Evolutionary conservation across 1,139 yeast genomes (phyloP), one percentile per base, ranked within the genome.

Genomic region (Candida sanyaensis): DNA sequence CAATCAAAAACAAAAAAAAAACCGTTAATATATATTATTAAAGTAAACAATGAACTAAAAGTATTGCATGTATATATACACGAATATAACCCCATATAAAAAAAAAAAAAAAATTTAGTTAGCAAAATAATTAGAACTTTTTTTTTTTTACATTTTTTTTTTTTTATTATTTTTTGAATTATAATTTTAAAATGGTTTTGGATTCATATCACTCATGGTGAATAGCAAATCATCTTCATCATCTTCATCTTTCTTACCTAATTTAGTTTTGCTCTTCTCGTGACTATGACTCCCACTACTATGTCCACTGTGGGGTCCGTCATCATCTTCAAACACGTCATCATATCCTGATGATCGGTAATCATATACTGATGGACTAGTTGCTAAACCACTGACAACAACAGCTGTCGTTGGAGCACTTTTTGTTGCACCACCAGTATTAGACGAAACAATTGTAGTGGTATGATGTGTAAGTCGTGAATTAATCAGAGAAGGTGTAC

Each of bases 161-260:
- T n/a, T n/a, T n/a, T n/a, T n/a, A n/a, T n/a, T n/a, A n/a, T n/a
- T n/a, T n/a, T 17, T 17, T 17, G 21, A 17, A 17, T 17, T 17
- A 17, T 17, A 17, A 17, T 17, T 7, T 41, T 26, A 41, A 27
- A 37, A 37, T 12, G 26, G 41, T 38, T 75, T 72, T 39, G 75
- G 61, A 51, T 86, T 84, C 93, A 88, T 88, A 60, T 89, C 96
- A 62, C 96, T 89, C 96, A 90, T 88, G 29, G 95, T 86, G 65
- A 90, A 90, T 48, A 90, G 70, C 58, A 90, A 69, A 52, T 88
- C 96, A 54, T 88, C 96, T 53, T 88, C 95, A 40, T 86, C 90
- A 36, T 82, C 86, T 32, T 79, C 83, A 36, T 50, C 43, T 40
- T 34, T 32, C 12, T 38, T 43, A n/a, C 37, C 23, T 4, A 17